Base-by-base conservation (phyloP, 495 filamentous ascomycete species). In the Annulohypoxylon moriforme region DNA sequence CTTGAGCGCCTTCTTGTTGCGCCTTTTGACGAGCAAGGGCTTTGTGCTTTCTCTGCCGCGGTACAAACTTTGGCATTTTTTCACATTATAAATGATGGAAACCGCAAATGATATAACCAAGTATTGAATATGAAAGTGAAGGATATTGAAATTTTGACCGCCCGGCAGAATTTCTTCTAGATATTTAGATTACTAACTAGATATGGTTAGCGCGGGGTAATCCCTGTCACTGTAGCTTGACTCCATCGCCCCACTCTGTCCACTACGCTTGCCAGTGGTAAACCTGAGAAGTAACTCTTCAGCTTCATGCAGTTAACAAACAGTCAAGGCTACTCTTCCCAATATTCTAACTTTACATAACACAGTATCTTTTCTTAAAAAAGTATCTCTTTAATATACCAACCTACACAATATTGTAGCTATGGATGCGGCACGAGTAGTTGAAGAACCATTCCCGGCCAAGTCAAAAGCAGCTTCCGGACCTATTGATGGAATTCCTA, bases 41-140 rank as follows among this genome's bases (percentile, higher is more conserved):
- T 64, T 88, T 91, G 72, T 94, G 93, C 80, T 97, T 97, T 52
- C 93, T 89, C 82, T 93, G 88, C 57, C 93, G 85, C 9, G 93
- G 90, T 1, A 91, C 86, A 72, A 93, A 96, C 80, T 91, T 92
- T 67, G 50, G 89, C 85, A 93, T 94, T 93, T 38, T 73, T 79
- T 59, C 63, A n/a, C 20, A 36, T 52, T 67, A 47, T 57, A 60
- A 46, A 66, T 27, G 57, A 25, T 59, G 38, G 14, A 64, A 56
- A 70, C 56, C 24, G 44, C 59, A 50, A 38, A 25, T 59, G 36
- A 47, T 40, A 25, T 53, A 16, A 8, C n/a, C 11, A 31, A 38
- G 50, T 55, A 33, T 20, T 25, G 22, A 20, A 24, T 9, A 16
- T 18, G 20, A 49, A 25, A 4, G 13, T 18, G 29, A 38, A 66